Conservation (phyloP, 306 rosid species). For the Macrotyloma uniflorum region DNA sequence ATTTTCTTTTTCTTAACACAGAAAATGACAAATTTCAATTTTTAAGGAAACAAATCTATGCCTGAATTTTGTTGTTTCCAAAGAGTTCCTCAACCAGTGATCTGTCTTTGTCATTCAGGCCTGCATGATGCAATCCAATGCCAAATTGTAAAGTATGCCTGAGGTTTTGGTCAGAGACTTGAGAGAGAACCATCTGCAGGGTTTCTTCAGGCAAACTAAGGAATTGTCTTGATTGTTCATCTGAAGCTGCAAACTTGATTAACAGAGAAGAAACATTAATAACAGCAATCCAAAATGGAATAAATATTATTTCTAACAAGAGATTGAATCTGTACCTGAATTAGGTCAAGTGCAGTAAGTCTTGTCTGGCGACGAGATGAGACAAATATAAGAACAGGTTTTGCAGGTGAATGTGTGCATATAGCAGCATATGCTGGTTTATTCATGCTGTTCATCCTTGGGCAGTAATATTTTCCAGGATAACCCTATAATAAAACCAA, state of each 20-base stretch:
- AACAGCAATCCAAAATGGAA: constrained; percentile 30
- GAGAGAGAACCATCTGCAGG: constrained; percentile 88
- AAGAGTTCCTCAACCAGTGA: constrained; percentile 93
- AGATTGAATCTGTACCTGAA: constrained; percentile 65
- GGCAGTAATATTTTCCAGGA: constrained; percentile 98
- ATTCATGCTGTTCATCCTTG: constrained; percentile 98
- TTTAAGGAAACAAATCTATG: constrained; percentile 46
- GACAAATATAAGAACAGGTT: constrained; percentile 97
- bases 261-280: constrained; percentile 34
- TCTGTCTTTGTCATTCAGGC: constrained; percentile 93
- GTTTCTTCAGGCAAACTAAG: constrained; percentile 83
- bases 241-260: constrained; percentile 89
- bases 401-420: constrained; percentile 94
- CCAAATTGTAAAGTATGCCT: constrained; percentile 98
- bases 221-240: constrained; percentile 89
- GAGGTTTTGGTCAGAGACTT: constrained; percentile 88
- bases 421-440: constrained; percentile 98
- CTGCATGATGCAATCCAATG: constrained; percentile 95
- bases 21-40: neutral
- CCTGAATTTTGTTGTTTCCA: constrained; percentile 96
- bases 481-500: constrained; percentile 64
- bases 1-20: neutral
- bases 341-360: constrained; percentile 91
- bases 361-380: constrained; percentile 98
- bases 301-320: constrained; percentile 28